These are phyloP conservation scores for Abrus precatorius DNA, from an alignment of 306 rosid genomes.

Conservation along the genomic window DNA sequence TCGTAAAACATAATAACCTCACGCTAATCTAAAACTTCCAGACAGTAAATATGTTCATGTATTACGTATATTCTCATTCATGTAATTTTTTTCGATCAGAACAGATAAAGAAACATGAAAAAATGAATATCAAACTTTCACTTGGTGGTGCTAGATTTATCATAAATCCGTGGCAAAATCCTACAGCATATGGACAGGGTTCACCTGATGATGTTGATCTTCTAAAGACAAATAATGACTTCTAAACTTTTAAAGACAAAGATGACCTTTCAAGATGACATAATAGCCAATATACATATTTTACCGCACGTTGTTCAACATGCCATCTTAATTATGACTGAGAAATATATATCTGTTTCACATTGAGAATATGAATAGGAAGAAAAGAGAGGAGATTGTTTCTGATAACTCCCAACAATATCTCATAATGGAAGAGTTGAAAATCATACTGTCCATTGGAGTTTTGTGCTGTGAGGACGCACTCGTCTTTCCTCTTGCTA, in stretches of 20 bases:
- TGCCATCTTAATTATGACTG: conserved; percentile 3
- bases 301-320: neutral
- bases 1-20: neutral
- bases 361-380: neutral
- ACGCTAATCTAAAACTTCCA: neutral
- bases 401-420: neutral
- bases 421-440: conserved; percentile 37
- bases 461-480: conserved; percentile 13
- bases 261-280: neutral
- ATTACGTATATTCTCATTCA: too few species aligned
- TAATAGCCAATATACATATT: neutral
- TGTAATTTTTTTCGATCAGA: too few species aligned
- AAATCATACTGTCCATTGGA: neutral
- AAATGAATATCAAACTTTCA: too few species aligned
- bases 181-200: neutral
- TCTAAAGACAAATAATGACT: conserved; percentile 13
- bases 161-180: neutral
- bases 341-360: neutral
- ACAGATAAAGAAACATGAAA: too few species aligned
- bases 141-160: neutral
- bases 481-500: neutral
- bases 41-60: neutral
- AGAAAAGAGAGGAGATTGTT: neutral
- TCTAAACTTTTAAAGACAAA: neutral
- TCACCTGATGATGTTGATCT: conserved; percentile 16